Evolutionary conservation across 1,139 yeast species (phyloP).

Genomic region (Zygotorulaspora mrakii): DNA sequence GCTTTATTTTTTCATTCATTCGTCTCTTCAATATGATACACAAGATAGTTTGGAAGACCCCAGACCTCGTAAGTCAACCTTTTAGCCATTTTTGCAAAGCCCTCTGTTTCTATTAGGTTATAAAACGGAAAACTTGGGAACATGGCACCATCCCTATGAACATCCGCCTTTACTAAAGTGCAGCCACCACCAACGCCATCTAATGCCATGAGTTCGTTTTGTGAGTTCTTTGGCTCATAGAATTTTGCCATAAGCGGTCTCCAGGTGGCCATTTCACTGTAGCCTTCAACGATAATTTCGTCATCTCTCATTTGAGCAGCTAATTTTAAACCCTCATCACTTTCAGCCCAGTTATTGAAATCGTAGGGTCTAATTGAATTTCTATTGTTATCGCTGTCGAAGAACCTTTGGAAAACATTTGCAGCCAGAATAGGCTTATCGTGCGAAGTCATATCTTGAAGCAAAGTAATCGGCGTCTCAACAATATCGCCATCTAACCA

Average conservation of each 20-base stretch:
- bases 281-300: slow-evolving; percentile 90
- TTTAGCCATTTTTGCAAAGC: slow-evolving; percentile 97
- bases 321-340: slow-evolving; percentile 74
- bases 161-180: slow-evolving; percentile 90
- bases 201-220: slow-evolving; percentile 63
- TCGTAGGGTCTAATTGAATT: slow-evolving; percentile 83
- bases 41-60: slow-evolving; percentile 92
- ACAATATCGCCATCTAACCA: slow-evolving; percentile 95
- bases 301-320: slow-evolving; percentile 74
- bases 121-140: slow-evolving; percentile 98
- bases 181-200: slow-evolving; percentile 99
- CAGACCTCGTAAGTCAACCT: slow-evolving; percentile 85
- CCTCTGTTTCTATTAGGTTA: slow-evolving; percentile 95
- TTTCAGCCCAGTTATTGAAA: slow-evolving; percentile 94
- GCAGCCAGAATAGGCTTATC: slow-evolving; percentile 86
- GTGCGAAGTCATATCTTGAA: slow-evolving; percentile 85
- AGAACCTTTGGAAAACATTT: slow-evolving; percentile 83
- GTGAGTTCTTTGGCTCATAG: slow-evolving; percentile 62
- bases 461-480: slow-evolving; percentile 75
- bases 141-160: slow-evolving; percentile 98
- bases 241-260: slow-evolving; percentile 93
- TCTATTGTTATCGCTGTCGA: slow-evolving; percentile 53
- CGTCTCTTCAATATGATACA: slow-evolving; percentile 75
- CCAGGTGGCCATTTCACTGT: slow-evolving; percentile 86
- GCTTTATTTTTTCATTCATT: slow-evolving; percentile 12